These are phyloP conservation scores for Cicer arietinum DNA, from an alignment of 306 rosid genomes.

Conservation along the genomic window DNA sequence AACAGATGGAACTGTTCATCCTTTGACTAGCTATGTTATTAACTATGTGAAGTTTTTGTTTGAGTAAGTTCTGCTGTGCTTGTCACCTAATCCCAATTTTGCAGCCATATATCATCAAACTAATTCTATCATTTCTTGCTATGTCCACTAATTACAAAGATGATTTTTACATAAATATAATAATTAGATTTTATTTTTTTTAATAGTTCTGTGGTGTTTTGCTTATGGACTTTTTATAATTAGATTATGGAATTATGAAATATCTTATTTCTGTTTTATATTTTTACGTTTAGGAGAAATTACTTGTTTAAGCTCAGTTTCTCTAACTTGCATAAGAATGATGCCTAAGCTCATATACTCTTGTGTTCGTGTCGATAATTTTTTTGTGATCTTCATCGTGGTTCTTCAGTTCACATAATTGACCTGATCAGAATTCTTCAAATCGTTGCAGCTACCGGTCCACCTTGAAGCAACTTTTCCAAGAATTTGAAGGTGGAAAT, in stretches of 20 bases:
- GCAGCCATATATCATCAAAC: constrained; percentile 23
- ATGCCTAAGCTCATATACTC: not conserved
- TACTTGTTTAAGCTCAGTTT: not conserved
- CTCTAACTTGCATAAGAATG: not conserved
- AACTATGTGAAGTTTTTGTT: constrained; percentile 94
- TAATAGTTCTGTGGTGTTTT: constrained; percentile 8
- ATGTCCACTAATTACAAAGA: constrained; percentile 4
- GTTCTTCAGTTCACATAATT: constrained; percentile 32
- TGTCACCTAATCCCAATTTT: constrained; percentile 21
- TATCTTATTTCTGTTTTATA: not conserved
- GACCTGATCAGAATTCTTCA: constrained; percentile 36
- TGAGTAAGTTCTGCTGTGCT: constrained; percentile 68
- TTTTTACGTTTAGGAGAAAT: not conserved
- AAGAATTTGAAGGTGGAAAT: constrained; percentile 75
- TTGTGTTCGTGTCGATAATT: no score
- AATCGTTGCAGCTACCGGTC: constrained; percentile 76
- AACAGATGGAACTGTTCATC: constrained; percentile 96
- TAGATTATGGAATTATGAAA: not conserved
- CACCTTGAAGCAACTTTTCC: constrained; percentile 95
- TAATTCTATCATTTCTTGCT: constrained; percentile 33
- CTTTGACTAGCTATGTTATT: constrained; percentile 95
- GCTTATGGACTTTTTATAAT: not conserved
- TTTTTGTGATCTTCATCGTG: not conserved
- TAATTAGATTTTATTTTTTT: not conserved
- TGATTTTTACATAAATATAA: not conserved